phyloP scores from a whole-genome alignment of 805 yeast genomes.

The Spathaspora sp. region DNA sequence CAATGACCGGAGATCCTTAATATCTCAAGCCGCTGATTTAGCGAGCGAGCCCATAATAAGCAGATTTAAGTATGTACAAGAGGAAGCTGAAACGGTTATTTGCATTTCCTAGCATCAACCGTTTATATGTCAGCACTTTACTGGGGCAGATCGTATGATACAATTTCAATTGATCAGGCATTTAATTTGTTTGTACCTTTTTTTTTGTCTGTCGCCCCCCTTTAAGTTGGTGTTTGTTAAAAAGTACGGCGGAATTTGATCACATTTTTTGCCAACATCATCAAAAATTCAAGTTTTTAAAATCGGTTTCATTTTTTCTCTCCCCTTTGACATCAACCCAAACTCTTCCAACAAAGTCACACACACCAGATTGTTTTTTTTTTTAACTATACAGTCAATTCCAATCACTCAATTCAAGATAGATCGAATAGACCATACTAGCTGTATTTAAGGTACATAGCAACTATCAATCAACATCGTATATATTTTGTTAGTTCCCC shows the following conservation, averaged over 20 bases:
- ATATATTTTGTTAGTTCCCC: too few relatives aligned
- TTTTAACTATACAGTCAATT: neutral
- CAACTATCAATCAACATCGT: too few relatives aligned
- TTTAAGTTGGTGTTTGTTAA: neutral
- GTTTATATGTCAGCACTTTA: neutral
- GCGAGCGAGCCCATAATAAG: neutral
- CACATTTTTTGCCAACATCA: neutral
- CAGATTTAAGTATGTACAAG: neutral
- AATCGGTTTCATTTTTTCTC: neutral
- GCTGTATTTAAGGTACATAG: too few relatives aligned
- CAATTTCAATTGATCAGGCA: neutral
- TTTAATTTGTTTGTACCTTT: neutral
- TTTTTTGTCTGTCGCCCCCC: neutral
- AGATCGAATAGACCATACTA: neutral
- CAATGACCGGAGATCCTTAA: neutral
- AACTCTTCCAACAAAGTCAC: neutral
- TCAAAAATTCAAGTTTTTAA: neutral
- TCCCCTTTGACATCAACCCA: neutral
- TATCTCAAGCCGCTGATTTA: neutral
- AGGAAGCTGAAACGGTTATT: neutral
- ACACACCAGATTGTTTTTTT: neutral
- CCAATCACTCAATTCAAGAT: neutral
- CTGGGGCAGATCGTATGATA: neutral
- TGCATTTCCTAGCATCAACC: neutral
- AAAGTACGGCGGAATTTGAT: neutral